Evolutionary conservation across 768 basidiomycete species (phyloP).

Genomic region (Serendipita vermifera): DNA sequence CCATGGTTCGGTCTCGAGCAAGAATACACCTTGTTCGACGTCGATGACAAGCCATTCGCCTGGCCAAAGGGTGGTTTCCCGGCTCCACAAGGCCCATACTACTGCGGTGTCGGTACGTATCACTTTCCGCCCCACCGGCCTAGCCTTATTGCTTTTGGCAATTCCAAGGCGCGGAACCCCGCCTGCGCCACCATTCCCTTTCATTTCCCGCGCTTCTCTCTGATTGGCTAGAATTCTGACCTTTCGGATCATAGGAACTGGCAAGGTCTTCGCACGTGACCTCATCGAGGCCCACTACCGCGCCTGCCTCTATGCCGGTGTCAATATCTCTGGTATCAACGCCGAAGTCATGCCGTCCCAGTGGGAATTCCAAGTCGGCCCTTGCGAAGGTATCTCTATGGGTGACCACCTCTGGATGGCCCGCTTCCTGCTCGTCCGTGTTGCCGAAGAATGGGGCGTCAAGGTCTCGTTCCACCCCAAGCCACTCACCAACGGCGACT

Average conservation of each 20-base stretch:
- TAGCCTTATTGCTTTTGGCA: no score
- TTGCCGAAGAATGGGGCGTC: conserved; percentile 94
- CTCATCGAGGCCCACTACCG: conserved; percentile 99
- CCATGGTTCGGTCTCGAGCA: conserved; percentile 99
- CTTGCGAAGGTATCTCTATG: conserved; percentile 95
- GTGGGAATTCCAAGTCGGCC: conserved; percentile 99
- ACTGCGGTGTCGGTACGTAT: conserved; percentile 91
- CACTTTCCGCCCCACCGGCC: no score
- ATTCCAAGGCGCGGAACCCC: no score
- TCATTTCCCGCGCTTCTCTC: conserved; percentile 1
- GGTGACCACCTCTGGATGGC: conserved; percentile 99
- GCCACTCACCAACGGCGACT: conserved; percentile 79
- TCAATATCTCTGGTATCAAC: conserved; percentile 99
- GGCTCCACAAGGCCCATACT: conserved; percentile 97
- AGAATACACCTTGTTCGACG: conserved; percentile 95
- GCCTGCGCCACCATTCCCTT: no score
- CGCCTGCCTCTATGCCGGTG: conserved; percentile 83
- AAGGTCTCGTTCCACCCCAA: conserved; percentile 99
- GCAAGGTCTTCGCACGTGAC: conserved; percentile 97
- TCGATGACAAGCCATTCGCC: conserved; percentile 78
- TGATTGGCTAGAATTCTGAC: not conserved
- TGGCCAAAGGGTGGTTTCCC: conserved; percentile 99
- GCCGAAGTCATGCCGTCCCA: conserved; percentile 99
- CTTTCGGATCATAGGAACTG: conserved; percentile 48
- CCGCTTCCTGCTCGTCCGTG: conserved; percentile 86